Conservation (phyloP, 1,284 basidiomycete species). For the Sporisorium reilianum region DNA sequence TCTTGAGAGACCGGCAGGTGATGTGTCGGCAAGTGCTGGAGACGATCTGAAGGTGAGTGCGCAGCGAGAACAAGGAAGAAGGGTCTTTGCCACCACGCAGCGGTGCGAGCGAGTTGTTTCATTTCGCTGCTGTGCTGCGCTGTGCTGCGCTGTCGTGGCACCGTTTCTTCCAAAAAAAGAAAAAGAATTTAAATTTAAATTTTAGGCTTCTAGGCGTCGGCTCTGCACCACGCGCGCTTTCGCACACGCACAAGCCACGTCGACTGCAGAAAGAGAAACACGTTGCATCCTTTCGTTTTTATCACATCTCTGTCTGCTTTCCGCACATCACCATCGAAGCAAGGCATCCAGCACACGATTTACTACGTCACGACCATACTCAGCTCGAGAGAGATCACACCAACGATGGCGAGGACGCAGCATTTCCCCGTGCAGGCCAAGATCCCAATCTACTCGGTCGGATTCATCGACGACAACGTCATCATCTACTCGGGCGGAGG, state of each 20-base stretch:
- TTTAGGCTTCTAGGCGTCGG: neutral
- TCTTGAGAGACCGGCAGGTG: neutral
- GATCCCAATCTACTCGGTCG: constrained; percentile 65
- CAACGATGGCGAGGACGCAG: constrained; percentile 43
- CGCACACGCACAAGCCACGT: constrained; percentile 9
- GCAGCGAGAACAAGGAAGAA: too few relatives aligned
- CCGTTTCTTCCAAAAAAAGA: too few relatives aligned
- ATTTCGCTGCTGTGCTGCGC: too few relatives aligned
- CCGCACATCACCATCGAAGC: neutral
- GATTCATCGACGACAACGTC: constrained; percentile 53
- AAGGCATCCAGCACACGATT: neutral
- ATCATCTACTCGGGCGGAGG: constrained; percentile 66
- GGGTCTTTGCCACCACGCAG: too few relatives aligned
- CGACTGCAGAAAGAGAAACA: neutral
- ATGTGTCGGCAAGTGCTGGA: neutral
- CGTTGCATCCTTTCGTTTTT: neutral
- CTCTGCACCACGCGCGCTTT: neutral
- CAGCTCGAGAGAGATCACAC: neutral
- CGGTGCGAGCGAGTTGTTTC: too few relatives aligned
- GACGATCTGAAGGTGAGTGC: neutral
- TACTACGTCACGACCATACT: neutral
- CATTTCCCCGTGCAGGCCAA: constrained; percentile 53
- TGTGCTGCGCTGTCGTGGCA: too few relatives aligned
- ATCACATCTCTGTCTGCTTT: neutral
- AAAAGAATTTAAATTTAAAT: too few relatives aligned